Base-by-base conservation (phyloP, 257 asterid species). In the Sherardia arvensis region DNA sequence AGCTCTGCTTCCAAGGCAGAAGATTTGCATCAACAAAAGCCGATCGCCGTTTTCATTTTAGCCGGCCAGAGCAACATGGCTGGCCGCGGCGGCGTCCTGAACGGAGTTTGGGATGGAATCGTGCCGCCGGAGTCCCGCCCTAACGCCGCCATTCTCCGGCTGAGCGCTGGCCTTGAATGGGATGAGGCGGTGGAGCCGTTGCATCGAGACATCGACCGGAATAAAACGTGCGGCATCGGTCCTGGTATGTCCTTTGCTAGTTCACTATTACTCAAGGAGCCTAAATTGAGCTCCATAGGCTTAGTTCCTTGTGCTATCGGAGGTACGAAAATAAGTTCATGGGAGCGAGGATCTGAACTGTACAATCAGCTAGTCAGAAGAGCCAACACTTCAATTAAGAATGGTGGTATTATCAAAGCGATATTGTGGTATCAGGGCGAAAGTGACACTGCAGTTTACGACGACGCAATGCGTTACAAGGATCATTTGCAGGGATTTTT, bases 61-160 rank as follows among this genome's bases (percentile, higher is more conserved):
- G 96, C 87, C 53, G 96, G 98, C 9, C 95, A 91, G 14, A 88
- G 98, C 74, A 91, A 91, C 76, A 91, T 91, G 98, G 62, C 98
- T 1, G 98, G 98, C 40, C 81, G 96, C 6, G 98, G 94, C 0
- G 96, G 94, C 2, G 87, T 81, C 0, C 30, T 45, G 1, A 65
- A 66, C 5, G 65, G 10, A 69, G 69, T 76, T 0, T 91, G 97
- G 97, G 87, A 91, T n/a, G 80, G 80, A 1, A 3, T 73, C 2
- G 69, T 88, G 20, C 96, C 96, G 0, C 75, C 71, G 0, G 73
- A 84, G 27, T 81, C 85, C 74, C 54, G 5, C 3, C 48, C 79
- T 8, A 77, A 77, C 25, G 71, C 80, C 1, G 67, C 62, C 32
- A 58, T 74, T 43, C 70, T 62, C 62, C 70, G 76, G 20, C 62